Evolutionary conservation across 148 eudicot genomes (phyloP).

Genomic region (Cornus kousa): DNA sequence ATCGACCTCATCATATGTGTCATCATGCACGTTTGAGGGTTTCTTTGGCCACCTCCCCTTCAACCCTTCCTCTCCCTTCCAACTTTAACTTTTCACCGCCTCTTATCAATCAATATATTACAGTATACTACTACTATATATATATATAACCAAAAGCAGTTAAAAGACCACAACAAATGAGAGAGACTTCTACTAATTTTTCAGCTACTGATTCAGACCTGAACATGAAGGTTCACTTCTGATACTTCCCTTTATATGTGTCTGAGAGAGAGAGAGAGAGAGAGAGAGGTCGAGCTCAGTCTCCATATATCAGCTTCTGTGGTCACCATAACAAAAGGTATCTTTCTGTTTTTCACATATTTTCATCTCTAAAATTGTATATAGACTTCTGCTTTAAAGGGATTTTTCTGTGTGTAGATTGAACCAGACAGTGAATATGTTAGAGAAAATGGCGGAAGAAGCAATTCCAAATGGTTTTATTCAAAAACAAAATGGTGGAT

Average conservation of each 20-base stretch:
- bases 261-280: not conserved
- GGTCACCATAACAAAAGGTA: slow-evolving; percentile 4
- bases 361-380: not conserved
- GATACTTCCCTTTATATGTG: too few species aligned
- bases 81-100: slow-evolving; percentile 70
- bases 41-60: slow-evolving; percentile 18
- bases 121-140: not conserved
- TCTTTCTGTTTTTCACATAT: slow-evolving; percentile 10
- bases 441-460: slow-evolving; percentile 54
- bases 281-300: not conserved
- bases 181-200: too few species aligned
- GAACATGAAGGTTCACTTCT: too few species aligned
- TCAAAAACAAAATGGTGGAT: slow-evolving; percentile 37
- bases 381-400: not conserved
- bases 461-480: slow-evolving; percentile 45
- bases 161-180: slow-evolving; percentile 17
- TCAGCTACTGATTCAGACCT: too few species aligned
- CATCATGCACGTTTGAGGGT: slow-evolving; percentile 65
- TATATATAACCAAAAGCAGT: slow-evolving; percentile 22
- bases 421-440: slow-evolving; percentile 3
- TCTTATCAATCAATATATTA: slow-evolving; percentile 19
- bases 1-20: slow-evolving; percentile 60
- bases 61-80: slow-evolving; percentile 7
- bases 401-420: not conserved
- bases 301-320: not conserved